Evolutionary conservation across 192 early-diverging fungal genomes (phyloP), one percentile per base, ranked within the genome.

Genomic region (Coemansia biformis): DNA sequence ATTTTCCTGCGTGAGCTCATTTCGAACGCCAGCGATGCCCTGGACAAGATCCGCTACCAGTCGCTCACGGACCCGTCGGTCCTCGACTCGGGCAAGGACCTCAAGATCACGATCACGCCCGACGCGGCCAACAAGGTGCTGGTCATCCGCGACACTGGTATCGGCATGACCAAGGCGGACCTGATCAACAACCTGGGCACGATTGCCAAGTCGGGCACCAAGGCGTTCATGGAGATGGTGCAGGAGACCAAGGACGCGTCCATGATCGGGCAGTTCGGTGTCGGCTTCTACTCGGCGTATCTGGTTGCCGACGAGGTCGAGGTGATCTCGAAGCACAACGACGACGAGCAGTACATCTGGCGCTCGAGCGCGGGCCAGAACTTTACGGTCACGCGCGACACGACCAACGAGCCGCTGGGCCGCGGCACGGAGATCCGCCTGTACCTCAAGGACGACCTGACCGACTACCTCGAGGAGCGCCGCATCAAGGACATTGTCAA

Each of bases 221-320:
- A 96, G 83, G 86, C 90, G 39, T 97, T 96, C 78, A 99, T 99
- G 94, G 94, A 99, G 81, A 91, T 88, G 50, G 83, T 98, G 44
- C 82, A 87, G 61, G 80, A 86, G 46, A 91, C 91, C 73, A 94
- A 92, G 55, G 93, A 94, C 79, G 96, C 95, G 50, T 95, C 92
- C 76, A 96, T 99, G 92, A 98, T 99, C 77, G 96, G 94, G 73
- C 94, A 98, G 77, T 99, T 99, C 73, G 96, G 96, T 91, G 96
- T 99, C 48, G 96, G 96, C 83, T 98, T 99, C 92, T 99, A 98
- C 89, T 96, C 94, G 55, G 94, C 95, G 48, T 99, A 96, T 86
- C 82, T 99, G 54, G 92, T 98, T 58, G 95, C 92, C 59, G 96
- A 99, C 77, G 86, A 86, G 78, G 96, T 99, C 35, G 69, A 66